Evolutionary conservation across 2,329 filamentous ascomycete genomes (phyloP).

Genomic region (Monosporascus sp.): DNA sequence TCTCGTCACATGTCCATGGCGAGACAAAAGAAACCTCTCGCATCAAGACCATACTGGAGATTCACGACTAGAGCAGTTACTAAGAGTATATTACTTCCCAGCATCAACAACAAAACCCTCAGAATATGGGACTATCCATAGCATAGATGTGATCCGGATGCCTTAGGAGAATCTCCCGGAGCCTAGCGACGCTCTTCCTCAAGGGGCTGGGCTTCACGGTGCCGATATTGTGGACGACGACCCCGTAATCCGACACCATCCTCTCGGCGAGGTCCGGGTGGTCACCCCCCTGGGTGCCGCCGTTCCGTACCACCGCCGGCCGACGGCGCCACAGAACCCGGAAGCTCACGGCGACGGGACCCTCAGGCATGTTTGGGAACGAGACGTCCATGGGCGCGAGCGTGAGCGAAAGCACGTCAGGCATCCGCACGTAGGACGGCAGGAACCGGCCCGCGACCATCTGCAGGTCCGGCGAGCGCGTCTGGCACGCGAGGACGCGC

Average conservation of each 20-base stretch:
- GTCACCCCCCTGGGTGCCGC: neutral
- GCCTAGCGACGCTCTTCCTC: neutral
- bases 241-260: neutral
- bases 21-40: too few species aligned
- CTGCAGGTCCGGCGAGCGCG: neutral
- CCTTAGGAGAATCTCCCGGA: neutral
- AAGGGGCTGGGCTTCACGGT: neutral
- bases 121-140: neutral
- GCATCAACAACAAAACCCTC: too few species aligned
- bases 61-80: neutral
- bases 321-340: neutral
- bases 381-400: neutral
- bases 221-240: neutral
- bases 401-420: neutral
- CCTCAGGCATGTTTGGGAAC: neutral
- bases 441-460: neutral
- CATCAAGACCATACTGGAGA: too few species aligned
- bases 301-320: neutral
- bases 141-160: neutral
- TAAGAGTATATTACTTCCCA: too few species aligned
- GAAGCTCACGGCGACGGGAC: neutral
- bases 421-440: neutral
- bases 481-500: neutral
- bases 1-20: too few species aligned
- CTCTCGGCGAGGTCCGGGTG: neutral